Conservation (phyloP, 805 yeast species). For the Lachancea fermentati region DNA sequence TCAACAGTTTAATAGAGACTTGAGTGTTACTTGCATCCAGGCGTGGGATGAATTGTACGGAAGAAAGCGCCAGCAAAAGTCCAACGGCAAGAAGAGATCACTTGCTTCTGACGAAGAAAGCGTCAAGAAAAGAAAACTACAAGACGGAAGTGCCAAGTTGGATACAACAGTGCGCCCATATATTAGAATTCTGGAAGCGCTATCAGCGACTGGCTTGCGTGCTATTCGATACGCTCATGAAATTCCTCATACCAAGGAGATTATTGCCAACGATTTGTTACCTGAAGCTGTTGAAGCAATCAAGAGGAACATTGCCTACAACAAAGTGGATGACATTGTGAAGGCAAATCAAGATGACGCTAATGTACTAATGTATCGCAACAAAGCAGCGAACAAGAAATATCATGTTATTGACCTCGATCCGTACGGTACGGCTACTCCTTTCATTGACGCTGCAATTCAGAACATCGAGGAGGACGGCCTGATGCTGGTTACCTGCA, state of each 20-base stretch:
- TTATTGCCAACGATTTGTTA: conserved; percentile 86
- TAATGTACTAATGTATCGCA: conserved; percentile 65
- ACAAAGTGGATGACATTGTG: conserved; percentile 53
- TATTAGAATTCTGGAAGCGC: conserved; percentile 76
- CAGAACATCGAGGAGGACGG: conserved; percentile 84
- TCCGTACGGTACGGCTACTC: conserved; percentile 97
- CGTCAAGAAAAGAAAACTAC: conserved; percentile 26
- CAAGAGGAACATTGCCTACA: conserved; percentile 61
- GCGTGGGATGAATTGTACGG: conserved; percentile 74
- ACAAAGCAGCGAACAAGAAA: conserved; percentile 36
- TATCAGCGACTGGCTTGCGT: conserved; percentile 92
- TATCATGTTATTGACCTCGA: conserved; percentile 91
- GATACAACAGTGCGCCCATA: conserved; percentile 34
- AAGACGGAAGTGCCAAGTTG: conserved; percentile 18
- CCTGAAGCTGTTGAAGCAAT: conserved; percentile 83
- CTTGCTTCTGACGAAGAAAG: conserved; percentile 9
- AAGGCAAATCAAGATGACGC: conserved; percentile 82
- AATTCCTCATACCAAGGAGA: conserved; percentile 63
- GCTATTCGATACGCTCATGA: conserved; percentile 93
- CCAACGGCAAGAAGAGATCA: conserved; percentile 18
- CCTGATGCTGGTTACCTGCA: conserved; percentile 82
- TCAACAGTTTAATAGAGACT: conserved; percentile 93
- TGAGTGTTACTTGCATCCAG: conserved; percentile 75
- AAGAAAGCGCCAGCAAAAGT: conserved; percentile 27
- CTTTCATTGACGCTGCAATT: conserved; percentile 88